Percentiles rank a stretch among this genome's conserved stretches.
Conservation (phyloP, 2,329 filamentous ascomycete species). For the Didymella sp. region DNA sequence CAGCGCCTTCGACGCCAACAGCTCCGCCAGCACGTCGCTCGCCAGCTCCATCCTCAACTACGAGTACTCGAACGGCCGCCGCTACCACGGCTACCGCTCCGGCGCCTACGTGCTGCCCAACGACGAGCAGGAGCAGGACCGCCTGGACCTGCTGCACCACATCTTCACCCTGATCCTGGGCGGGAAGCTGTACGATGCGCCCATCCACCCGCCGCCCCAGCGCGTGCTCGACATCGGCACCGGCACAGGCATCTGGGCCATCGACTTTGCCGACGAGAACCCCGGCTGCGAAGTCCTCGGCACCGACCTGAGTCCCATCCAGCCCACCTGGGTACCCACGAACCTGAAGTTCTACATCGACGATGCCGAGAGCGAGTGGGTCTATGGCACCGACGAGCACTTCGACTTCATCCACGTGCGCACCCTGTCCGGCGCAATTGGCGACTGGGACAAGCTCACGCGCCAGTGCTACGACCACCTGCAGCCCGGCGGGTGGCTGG, state of each 20-base stretch:
- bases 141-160: slow-evolving; percentile 50
- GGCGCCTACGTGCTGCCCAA: slow-evolving; percentile 48
- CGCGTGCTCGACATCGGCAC: slow-evolving; percentile 51
- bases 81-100: slow-evolving; percentile 48
- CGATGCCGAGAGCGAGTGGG: slow-evolving; percentile 52
- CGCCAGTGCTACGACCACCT: slow-evolving; percentile 37
- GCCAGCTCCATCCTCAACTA: slow-evolving; percentile 49
- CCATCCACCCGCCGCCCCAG: slow-evolving; percentile 28
- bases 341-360: slow-evolving; percentile 54
- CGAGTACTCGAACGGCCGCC: slow-evolving; percentile 49
- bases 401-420: slow-evolving; percentile 48
- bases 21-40: slow-evolving; percentile 43
- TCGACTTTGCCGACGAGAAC: slow-evolving; percentile 49
- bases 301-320: slow-evolving; percentile 49
- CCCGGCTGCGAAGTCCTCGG: slow-evolving; percentile 46
- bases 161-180: slow-evolving; percentile 47
- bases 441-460: slow-evolving; percentile 44
- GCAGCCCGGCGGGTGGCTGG: slow-evolving; percentile 45
- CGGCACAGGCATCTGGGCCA: slow-evolving; percentile 51
- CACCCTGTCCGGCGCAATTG: slow-evolving; percentile 40
- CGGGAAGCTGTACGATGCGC: slow-evolving; percentile 48
- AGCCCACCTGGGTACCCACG: slow-evolving; percentile 50
- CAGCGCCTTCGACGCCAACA: slow-evolving; percentile 40
- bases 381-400: slow-evolving; percentile 41
- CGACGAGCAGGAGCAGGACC: slow-evolving; percentile 50